Conservation (phyloP, 1,284 basidiomycete genomes). For the Cryptococcus wingfieldii region DNA sequence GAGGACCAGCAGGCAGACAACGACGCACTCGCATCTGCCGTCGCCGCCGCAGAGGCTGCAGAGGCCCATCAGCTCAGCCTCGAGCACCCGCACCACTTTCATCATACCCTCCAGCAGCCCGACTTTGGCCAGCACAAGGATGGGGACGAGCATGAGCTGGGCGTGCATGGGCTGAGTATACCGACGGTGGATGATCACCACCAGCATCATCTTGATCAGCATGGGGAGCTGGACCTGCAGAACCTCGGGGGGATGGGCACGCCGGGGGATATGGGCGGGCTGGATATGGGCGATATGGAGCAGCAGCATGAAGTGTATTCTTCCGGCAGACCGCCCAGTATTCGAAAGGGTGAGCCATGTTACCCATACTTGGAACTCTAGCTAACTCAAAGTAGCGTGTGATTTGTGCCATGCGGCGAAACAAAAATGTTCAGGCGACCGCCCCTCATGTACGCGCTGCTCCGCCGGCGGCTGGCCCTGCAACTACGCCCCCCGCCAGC, state of each 20-base stretch:
- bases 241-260: slow-evolving; percentile 15
- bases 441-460: slow-evolving; percentile 46
- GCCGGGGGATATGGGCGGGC: slow-evolving; percentile 13
- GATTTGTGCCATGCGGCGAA: slow-evolving; percentile 1
- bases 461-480: slow-evolving; percentile 45
- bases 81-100: slow-evolving; percentile 22
- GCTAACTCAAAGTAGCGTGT: no score
- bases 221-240: slow-evolving; percentile 26
- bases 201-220: slow-evolving; percentile 6
- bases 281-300: slow-evolving; percentile 18
- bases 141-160: slow-evolving; percentile 6
- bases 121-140: slow-evolving; percentile 35
- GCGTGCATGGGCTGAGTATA: slow-evolving; percentile 26
- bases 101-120: slow-evolving; percentile 39
- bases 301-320: background rate
- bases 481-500: slow-evolving; percentile 45
- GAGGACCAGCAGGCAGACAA: slow-evolving; percentile 34
- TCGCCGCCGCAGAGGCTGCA: slow-evolving; percentile 40
- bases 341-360: slow-evolving; percentile 38
- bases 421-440: slow-evolving; percentile 47
- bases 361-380: background rate
- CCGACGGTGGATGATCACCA: slow-evolving; percentile 13
- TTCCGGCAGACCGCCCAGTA: slow-evolving; percentile 39
- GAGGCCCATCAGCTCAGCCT: slow-evolving; percentile 33
- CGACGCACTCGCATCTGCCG: slow-evolving; percentile 35